Evolutionary conservation across 371 early-diverging fungal genomes (phyloP).

Genomic region (Apophysomyces ossiformis): DNA sequence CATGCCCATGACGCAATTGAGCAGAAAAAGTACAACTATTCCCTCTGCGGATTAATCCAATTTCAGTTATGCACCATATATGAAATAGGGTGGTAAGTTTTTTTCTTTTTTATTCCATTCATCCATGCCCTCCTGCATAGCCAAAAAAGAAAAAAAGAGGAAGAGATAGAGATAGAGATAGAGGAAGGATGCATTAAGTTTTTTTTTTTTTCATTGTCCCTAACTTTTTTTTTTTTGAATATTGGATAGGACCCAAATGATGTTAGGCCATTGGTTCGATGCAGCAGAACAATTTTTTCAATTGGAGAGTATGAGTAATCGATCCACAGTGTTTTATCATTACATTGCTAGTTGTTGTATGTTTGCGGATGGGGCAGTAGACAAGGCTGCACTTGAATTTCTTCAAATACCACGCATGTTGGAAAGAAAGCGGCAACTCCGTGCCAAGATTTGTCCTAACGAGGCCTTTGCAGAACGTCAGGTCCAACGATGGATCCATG

Average conservation of each 20-base stretch:
- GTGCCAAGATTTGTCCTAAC: slow-evolving; percentile 19
- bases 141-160: background rate
- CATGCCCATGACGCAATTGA: slow-evolving; percentile 14
- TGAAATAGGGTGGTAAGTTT: slow-evolving; percentile 54
- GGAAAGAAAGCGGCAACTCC: slow-evolving; percentile 16
- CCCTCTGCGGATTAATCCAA: slow-evolving; percentile 38
- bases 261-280: slow-evolving; percentile 28
- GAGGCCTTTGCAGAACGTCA: slow-evolving; percentile 33
- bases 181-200: no score
- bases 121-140: slow-evolving; percentile 5
- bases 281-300: slow-evolving; percentile 40
- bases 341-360: slow-evolving; percentile 43
- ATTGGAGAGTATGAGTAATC: slow-evolving; percentile 33
- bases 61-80: slow-evolving; percentile 49
- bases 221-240: background rate
- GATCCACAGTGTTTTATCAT: slow-evolving; percentile 41
- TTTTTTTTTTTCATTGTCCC: no score
- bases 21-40: slow-evolving; percentile 9
- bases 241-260: slow-evolving; percentile 29
- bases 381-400: slow-evolving; percentile 35
- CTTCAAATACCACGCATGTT: slow-evolving; percentile 26
- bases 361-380: slow-evolving; percentile 28
- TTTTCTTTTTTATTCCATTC: slow-evolving; percentile 10
- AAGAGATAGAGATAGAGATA: no score
- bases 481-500: slow-evolving; percentile 25